Conservation (phyloP, 208 protist genomes). For the Trypanosomatidae sp. region DNA sequence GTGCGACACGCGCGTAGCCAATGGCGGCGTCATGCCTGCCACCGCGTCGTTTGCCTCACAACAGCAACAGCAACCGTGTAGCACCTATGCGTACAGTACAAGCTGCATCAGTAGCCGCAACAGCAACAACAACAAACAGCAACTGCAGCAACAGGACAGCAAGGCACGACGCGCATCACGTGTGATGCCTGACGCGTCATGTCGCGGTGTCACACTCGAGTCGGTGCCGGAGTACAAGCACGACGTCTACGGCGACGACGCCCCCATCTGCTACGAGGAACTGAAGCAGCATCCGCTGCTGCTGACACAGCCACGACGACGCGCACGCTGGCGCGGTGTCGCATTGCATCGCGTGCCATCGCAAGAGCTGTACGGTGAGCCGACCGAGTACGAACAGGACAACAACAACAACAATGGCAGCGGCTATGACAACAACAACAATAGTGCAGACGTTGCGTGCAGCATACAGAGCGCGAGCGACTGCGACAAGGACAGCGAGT, state of each 20-base stretch:
- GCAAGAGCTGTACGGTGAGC: not conserved
- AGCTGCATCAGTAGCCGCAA: not conserved
- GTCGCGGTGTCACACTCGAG: no score
- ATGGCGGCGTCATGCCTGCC: slow-evolving; percentile 1
- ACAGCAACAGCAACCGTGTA: slow-evolving; percentile 1
- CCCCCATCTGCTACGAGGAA: not conserved
- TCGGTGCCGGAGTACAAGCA: no score
- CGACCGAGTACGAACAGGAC: not conserved
- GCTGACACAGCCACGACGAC: not conserved
- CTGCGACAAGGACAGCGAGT: not conserved
- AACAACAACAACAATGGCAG: not conserved
- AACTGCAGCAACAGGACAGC: not conserved
- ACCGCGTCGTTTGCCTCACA: not conserved
- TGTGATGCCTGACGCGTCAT: no score
- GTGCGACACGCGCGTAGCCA: not conserved
- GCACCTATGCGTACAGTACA: not conserved
- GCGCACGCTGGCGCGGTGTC: not conserved
- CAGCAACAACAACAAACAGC: not conserved
- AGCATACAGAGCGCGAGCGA: no score
- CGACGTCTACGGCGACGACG: not conserved
- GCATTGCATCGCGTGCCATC: not conserved
- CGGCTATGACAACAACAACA: not conserved
- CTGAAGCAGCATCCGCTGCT: not conserved
- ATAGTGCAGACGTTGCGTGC: no score
- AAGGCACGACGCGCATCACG: not conserved